A percentile compares a stretch with the other conserved stretches of the same genome.
Evolutionary conservation across 164 flowering plant species (phyloP).

Genomic region (Hamamelis virginiana): DNA sequence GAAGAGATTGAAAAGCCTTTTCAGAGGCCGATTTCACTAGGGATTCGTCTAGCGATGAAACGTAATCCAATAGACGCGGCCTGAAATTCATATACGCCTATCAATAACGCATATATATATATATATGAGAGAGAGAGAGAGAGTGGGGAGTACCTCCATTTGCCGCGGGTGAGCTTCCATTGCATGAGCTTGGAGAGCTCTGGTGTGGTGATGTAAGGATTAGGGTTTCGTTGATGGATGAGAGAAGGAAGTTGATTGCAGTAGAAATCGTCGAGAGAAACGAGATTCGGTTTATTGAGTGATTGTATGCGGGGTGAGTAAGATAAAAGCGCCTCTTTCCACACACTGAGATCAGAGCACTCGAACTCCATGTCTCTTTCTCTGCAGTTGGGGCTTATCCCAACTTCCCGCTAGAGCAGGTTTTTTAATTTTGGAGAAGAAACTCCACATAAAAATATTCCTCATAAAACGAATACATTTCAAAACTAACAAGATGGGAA

Average conservation of each 20-base stretch:
- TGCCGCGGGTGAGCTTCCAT: conserved; percentile 89
- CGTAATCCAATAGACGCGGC: conserved; percentile 74
- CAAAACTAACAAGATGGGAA: no score
- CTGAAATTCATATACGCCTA: conserved; percentile 24
- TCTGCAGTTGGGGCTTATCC: neutral
- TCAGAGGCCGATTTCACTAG: conserved; percentile 58
- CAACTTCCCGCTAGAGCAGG: neutral
- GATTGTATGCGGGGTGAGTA: conserved; percentile 45
- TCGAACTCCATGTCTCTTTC: conserved; percentile 35
- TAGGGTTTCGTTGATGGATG: conserved; percentile 67
- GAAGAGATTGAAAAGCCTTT: conserved; percentile 69
- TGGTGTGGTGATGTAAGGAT: conserved; percentile 58
- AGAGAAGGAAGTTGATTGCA: conserved; percentile 55
- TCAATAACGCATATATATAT: neutral
- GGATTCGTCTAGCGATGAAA: conserved; percentile 59
- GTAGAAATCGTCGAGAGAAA: conserved; percentile 72
- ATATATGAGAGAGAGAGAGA: neutral
- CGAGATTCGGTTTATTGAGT: conserved; percentile 51
- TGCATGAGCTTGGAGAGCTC: conserved; percentile 80
- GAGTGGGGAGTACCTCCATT: conserved; percentile 55
- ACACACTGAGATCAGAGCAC: conserved; percentile 27
- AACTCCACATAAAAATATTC: no score
- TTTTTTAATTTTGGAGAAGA: no score
- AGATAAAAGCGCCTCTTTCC: conserved; percentile 42
- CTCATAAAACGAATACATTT: no score